These are phyloP conservation scores for Ramalina peruviana DNA, from an alignment of 495 filamentous ascomycete species.

Conservation along the genomic window DNA sequence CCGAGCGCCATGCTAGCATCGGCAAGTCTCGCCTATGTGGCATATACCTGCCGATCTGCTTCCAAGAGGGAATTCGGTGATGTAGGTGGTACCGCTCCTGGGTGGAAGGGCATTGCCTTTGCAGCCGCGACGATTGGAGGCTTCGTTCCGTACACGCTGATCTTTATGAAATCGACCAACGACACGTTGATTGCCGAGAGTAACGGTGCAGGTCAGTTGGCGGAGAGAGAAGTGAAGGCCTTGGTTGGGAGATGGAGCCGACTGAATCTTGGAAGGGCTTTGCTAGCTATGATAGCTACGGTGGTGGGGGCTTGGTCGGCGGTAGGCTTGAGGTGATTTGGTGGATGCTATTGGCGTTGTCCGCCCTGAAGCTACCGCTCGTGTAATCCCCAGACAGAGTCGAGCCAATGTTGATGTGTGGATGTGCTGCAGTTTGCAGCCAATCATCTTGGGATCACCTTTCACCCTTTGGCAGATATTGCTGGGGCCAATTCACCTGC, in stretches of 20 bases:
- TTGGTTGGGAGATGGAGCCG: background rate
- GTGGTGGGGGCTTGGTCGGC: background rate
- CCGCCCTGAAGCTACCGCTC: no score
- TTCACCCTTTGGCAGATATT: constrained; percentile 9
- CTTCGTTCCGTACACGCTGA: constrained; percentile 25
- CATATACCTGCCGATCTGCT: background rate
- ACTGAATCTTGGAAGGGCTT: background rate
- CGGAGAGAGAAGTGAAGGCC: background rate
- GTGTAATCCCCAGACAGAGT: no score
- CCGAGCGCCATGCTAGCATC: constrained; percentile 8
- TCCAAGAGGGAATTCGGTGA: background rate
- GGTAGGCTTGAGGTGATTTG: no score
- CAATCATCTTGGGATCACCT: background rate
- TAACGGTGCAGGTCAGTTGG: background rate
- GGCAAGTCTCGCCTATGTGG: background rate
- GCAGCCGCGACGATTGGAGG: constrained; percentile 14
- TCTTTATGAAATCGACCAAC: constrained; percentile 23
- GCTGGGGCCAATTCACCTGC: constrained; percentile 17
- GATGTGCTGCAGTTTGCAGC: no score
- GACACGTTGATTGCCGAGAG: constrained; percentile 3
- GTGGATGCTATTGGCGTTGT: no score
- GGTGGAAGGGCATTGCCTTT: constrained; percentile 15
- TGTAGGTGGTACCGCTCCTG: no score
- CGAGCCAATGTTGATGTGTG: no score
- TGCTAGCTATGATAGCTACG: background rate